Evolutionary conservation across 1,284 basidiomycete genomes (phyloP), one percentile per base, ranked within the genome.

Genomic region (Volvariella surrecta): DNA sequence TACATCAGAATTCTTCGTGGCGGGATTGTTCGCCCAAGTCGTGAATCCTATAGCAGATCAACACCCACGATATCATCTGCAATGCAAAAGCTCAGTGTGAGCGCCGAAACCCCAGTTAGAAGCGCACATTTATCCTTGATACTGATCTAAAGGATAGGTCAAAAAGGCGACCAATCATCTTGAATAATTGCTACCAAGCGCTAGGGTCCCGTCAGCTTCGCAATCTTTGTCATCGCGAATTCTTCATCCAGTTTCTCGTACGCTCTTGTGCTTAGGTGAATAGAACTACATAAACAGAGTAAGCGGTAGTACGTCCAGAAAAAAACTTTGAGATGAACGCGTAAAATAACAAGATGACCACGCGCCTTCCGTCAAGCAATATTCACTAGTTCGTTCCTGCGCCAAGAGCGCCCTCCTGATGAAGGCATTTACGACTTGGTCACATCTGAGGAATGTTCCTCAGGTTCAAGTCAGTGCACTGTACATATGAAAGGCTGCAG

Each of bases 1-100:
- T 57, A 83, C 84, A 42, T 77, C 71, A 9, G 81, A 75, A 51
- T 86, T 73, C 8, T 58, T 59, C 3, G 56, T 57, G 0, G 71
- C 73, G 2, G 83, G 85, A 2, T 77, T 66, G 52, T 79, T 71
- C 15, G 74, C 70, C 70, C 77, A 80, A 47, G 69, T 67, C 0
- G 84, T 82, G 56, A 83, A 89, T 3, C 90, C 90, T 32, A 89
- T 66, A 6, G 79, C 79, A 1, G 76, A 54, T 92, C 87, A 17
- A 76, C 69, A 3, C 82, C 84, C 31, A 60, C 56, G 45, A 89
- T 70, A 49, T 86, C 72, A 45, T 64, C 76, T 79, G 48, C 24
- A 39, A 39, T n/a, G n/a, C 34, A 18, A 15, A 31, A 20, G 22
- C 20, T 18, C 32, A 48, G 20, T 44, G 21, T 44, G 48, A 37